These are phyloP conservation scores for Chiua virens DNA, from an alignment of 768 basidiomycete species.

Conservation along the genomic window DNA sequence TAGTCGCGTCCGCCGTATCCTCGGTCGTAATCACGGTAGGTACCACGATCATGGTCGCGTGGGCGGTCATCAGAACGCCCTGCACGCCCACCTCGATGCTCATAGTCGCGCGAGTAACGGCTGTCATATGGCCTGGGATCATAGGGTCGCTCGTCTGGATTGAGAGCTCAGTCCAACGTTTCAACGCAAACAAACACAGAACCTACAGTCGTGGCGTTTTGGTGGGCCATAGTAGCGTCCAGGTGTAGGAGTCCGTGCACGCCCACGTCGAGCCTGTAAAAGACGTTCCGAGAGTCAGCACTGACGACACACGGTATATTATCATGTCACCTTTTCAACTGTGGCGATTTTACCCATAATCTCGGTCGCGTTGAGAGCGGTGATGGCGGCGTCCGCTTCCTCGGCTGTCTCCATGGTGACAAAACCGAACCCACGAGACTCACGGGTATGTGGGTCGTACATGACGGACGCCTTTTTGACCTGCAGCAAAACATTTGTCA, in stretches of 20 bases:
- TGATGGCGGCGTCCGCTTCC: constrained; percentile 90
- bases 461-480: constrained; percentile 71
- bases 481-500: constrained; percentile 14
- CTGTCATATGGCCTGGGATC: constrained; percentile 91
- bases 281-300: constrained; percentile 3
- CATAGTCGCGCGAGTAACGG: constrained; percentile 72
- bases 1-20: constrained; percentile 34
- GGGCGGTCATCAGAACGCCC: constrained; percentile 40
- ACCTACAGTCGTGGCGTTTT: constrained; percentile 68
- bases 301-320: not conserved
- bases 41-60: constrained; percentile 31
- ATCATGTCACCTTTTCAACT: constrained; percentile 74
- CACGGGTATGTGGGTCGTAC: constrained; percentile 70
- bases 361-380: constrained; percentile 79
- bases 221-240: constrained; percentile 94
- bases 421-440: constrained; percentile 84
- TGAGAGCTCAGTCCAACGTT: not conserved
- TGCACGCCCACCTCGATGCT: constrained; percentile 52
- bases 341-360: constrained; percentile 84
- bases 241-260: constrained; percentile 90
- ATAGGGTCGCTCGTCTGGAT: constrained; percentile 78
- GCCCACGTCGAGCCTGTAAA: constrained; percentile 78
- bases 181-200: not conserved
- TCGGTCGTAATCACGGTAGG: constrained; percentile 37
- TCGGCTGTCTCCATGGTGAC: constrained; percentile 82